Percentiles rank a stretch among this genome's conserved stretches.
phyloP scores from a whole-genome alignment of 108 stramenopile genomes.

The Cyclostephanos tholiformis region DNA sequence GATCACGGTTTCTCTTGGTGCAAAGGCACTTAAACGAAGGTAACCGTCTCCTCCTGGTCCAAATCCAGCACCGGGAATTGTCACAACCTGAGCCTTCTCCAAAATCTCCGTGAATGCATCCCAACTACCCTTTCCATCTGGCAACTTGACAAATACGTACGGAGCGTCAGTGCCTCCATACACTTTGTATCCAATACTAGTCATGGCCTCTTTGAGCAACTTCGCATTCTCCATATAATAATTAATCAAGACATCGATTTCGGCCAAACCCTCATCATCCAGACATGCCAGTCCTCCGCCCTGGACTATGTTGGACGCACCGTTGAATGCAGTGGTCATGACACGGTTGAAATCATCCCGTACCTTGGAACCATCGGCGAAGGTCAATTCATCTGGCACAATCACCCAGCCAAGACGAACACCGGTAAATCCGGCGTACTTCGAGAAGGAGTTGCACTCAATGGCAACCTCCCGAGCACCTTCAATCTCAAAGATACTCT shows the following conservation, averaged over 20 bases:
- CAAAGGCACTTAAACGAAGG: slow-evolving; percentile 94
- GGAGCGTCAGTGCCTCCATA: slow-evolving; percentile 95
- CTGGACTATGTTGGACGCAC: slow-evolving; percentile 97
- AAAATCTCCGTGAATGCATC: slow-evolving; percentile 92
- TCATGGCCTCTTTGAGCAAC: slow-evolving; percentile 85
- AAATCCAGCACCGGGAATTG: slow-evolving; percentile 97
- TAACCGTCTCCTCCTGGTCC: slow-evolving; percentile 98
- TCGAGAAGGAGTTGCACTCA: slow-evolving; percentile 92
- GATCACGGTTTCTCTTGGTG: slow-evolving; percentile 82
- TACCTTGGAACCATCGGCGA: slow-evolving; percentile 86
- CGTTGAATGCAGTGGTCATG: slow-evolving; percentile 98
- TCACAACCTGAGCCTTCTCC: slow-evolving; percentile 96
- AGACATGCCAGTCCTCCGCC: slow-evolving; percentile 93
- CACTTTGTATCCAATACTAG: slow-evolving; percentile 82
- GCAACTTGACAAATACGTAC: slow-evolving; percentile 93
- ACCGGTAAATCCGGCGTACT: slow-evolving; percentile 97
- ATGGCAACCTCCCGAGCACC: slow-evolving; percentile 94
- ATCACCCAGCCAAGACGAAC: slow-evolving; percentile 98
- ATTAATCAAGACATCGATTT: slow-evolving; percentile 94
- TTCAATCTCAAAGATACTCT: slow-evolving; percentile 96
- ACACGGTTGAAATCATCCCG: slow-evolving; percentile 95
- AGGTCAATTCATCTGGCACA: slow-evolving; percentile 87
- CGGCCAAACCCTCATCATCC: slow-evolving; percentile 90
- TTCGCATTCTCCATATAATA: slow-evolving; percentile 97
- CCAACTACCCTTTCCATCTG: slow-evolving; percentile 88